Percentiles rank a stretch among this genome's conserved stretches.
phyloP scores from a whole-genome alignment of 2,329 filamentous ascomycete genomes.

The Fusarium penzigii region DNA sequence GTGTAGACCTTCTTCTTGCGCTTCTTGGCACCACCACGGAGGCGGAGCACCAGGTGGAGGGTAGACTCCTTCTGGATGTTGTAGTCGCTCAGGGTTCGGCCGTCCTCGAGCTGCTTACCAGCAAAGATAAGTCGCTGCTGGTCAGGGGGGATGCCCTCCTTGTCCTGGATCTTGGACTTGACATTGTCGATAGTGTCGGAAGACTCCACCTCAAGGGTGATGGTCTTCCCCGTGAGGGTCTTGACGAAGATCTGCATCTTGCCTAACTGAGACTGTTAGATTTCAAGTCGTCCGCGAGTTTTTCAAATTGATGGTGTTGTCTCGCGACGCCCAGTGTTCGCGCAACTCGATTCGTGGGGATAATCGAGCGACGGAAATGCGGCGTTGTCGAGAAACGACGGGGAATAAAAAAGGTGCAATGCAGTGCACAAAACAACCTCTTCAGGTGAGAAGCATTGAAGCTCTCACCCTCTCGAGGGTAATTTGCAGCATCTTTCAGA shows the following conservation, averaged over 20 bases:
- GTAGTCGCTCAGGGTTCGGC: constrained; percentile 98
- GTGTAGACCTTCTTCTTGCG: constrained; percentile 99
- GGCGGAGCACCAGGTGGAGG: constrained; percentile 95
- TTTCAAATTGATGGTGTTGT: constrained; percentile 2
- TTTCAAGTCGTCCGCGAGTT: constrained; percentile 14
- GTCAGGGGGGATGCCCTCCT: constrained; percentile 99
- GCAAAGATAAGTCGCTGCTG: constrained; percentile 99
- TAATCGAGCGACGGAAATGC: constrained; percentile 17
- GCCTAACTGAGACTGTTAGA: constrained; percentile 54
- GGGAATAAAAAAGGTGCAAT: constrained; percentile 8
- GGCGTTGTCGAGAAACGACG: constrained; percentile 9
- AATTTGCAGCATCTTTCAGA: constrained; percentile 53
- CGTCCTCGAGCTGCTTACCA: constrained; percentile 99
- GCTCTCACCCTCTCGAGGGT: constrained; percentile 29
- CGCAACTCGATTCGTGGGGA: constrained; percentile 7
- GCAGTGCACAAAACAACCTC: constrained; percentile 26
- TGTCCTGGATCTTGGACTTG: constrained; percentile 98
- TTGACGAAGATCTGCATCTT: constrained; percentile 79
- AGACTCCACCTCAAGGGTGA: constrained; percentile 99
- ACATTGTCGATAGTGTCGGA: constrained; percentile 99
- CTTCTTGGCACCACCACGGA: constrained; percentile 99
- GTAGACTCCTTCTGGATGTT: constrained; percentile 99
- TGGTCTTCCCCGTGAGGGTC: constrained; percentile 98
- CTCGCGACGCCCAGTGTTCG: constrained; percentile 7
- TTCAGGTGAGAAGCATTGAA: constrained; percentile 36